Base-by-base conservation (phyloP, 2,329 filamentous ascomycete species). In the Beauveria rudraprayagi region DNA sequence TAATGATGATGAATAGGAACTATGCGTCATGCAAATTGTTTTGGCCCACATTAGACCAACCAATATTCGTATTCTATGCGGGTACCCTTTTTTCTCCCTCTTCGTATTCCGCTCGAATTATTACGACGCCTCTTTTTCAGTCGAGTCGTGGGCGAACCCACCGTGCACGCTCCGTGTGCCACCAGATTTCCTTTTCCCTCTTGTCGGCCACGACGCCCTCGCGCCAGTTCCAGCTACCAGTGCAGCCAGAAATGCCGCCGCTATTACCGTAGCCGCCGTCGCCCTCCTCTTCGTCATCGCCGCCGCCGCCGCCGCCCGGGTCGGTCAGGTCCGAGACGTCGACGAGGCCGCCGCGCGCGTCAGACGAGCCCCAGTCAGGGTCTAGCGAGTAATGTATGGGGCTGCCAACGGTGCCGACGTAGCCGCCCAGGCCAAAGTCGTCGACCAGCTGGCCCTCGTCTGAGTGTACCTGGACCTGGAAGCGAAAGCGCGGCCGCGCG, bases 341-440 rank as follows among this genome's bases (percentile, higher is more conserved):
- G 1, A 83, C 75, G 2, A 87, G 71, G 1, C 83, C 81, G 17
- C 84, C 82, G 53, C 81, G 77, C 34, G 83, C 80, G 63, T 86
- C 83, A 2, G 76, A 75, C 1, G 77, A 81, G 0, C 83, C 83
- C 0, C 70, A 66, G 58, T 89, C 86, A 0, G 88, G 79, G 17
- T 75, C 70, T 11, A 92, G 73, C 46, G 77, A 74, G 67, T 91
- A 92, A 19, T 72, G 68, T 57, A 92, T 85, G 34, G 70, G 72
- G 52, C 84, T 87, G 34, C 76, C 79, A 3, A 85, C 68, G 1
- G 78, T 77, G 17, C 89, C 89, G 7, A 91, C 70, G 68, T 83
- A 91, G 0, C 81, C 82, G 0, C 79, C 84, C 19, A 90, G 72
- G 4, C 77, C 78, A 56, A 81, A 83, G 2, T 78, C 77, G 34